A percentile compares a stretch with the other conserved stretches of the same genome.
Evolutionary conservation across 2,329 filamentous ascomycete species (phyloP).

Genomic region (Chaetomium sp.): DNA sequence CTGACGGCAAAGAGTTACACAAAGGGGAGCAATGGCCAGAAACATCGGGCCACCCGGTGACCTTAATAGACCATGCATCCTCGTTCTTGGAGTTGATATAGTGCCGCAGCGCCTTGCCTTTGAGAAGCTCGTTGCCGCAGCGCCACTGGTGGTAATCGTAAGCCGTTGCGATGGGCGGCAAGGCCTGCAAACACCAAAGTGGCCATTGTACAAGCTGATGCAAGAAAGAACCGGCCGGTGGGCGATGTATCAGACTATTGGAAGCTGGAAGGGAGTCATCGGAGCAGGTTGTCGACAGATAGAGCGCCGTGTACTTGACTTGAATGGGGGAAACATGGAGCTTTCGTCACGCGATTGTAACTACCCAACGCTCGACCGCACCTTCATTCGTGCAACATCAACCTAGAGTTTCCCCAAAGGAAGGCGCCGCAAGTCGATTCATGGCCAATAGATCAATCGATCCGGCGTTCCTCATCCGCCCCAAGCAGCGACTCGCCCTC

Average conservation of each 20-base stretch:
- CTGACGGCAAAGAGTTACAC: constrained; percentile 37
- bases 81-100: constrained; percentile 16
- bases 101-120: background rate
- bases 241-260: background rate
- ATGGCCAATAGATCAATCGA: constrained; percentile 11
- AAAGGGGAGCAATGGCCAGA: constrained; percentile 23
- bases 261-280: background rate
- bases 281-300: background rate
- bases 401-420: background rate
- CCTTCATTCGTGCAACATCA: background rate
- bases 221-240: background rate
- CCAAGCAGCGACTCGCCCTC: constrained; percentile 46
- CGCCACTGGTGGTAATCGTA: constrained; percentile 11
- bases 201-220: background rate
- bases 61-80: background rate
- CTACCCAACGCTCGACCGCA: background rate
- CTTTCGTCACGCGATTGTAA: background rate
- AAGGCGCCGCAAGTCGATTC: background rate
- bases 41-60: constrained; percentile 19
- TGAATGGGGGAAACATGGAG: background rate
- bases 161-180: constrained; percentile 7
- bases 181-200: background rate
- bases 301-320: background rate
- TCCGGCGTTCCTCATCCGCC: constrained; percentile 37
- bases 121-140: background rate